Evolutionary conservation across 257 asterid species (phyloP), one percentile per base, ranked within the genome.

Genomic region (Solanum bulbocastanum): DNA sequence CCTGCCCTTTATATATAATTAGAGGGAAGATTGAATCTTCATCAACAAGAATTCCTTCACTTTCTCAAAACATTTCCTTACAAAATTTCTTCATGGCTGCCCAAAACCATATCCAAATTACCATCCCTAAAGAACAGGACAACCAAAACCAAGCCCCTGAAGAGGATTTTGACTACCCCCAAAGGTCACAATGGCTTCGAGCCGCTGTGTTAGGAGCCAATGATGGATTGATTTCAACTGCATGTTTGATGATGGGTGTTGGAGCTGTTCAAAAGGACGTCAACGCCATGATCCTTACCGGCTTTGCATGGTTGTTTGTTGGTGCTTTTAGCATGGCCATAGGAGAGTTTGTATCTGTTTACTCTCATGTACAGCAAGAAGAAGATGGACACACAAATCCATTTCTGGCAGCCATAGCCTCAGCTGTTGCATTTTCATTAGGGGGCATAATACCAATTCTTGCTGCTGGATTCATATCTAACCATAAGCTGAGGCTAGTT

Each of bases 261-360:
- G 98, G 98, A 32, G 96, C 98, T 6, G 89, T 96, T 12, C 90
- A 89, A 71, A 90, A 87, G 0, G 98, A 94, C 13, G 91, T 62
- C 44, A 91, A 86, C 86, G 89, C 94, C 84, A 93, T 95, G 96
- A 90, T 94, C 73, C 93, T 93, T 8, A 87, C 89, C 0, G 98
- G 96, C 35, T 92, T 93, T 14, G 98, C 95, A 0, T 96, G 98
- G 1, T 87, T 94, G 0, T 85, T 94, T 4, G 95, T 96, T 2
- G 96, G 98, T 1, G 91, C 98, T 5, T 94, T 94, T 68, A 93
- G 99, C 94, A 95, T 94, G 98, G 98, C 95, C 1, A 95, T 96
- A 5, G 98, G 97, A 2, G 98, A 95, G 83, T 94, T 94, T 39
- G 94, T 95, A 3, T 96, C 96, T 0, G 96, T 94, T 0, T 91